Percentiles rank a stretch among this genome's conserved stretches.
phyloP scores from a whole-genome alignment of 352 stramenopile species.

The Thalassiosira livingstoniorum region DNA sequence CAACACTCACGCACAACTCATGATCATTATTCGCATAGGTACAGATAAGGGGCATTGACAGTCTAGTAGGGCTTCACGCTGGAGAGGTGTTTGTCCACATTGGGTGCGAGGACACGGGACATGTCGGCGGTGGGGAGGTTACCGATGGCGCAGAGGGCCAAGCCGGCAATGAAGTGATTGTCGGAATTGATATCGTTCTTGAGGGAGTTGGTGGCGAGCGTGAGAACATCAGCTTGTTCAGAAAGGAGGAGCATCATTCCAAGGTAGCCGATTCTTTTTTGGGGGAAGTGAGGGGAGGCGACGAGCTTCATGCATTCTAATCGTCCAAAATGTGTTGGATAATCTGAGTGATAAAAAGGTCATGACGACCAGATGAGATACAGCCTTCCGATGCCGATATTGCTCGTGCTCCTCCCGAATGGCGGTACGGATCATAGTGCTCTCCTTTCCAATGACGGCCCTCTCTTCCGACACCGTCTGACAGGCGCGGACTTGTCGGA shows the following conservation, averaged over 20 bases:
- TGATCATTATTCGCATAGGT: too few relatives aligned
- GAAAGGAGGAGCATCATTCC: conserved; percentile 97
- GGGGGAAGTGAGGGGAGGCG: conserved; percentile 96
- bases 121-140: conserved; percentile 99
- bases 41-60: too few relatives aligned
- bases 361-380: background rate
- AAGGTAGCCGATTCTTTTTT: conserved; percentile 99
- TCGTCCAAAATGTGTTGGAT: conserved; percentile 99
- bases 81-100: conserved; percentile 93
- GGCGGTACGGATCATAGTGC: conserved; percentile 97
- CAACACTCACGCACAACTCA: too few relatives aligned
- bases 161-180: conserved; percentile 94
- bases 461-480: conserved; percentile 99
- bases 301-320: conserved; percentile 99
- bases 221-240: conserved; percentile 98
- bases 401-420: conserved; percentile 95
- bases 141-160: conserved; percentile 96
- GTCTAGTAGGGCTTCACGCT: conserved; percentile 92
- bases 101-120: conserved; percentile 96
- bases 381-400: conserved; percentile 96
- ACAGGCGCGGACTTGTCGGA: conserved; percentile 96
- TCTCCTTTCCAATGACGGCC: conserved; percentile 99
- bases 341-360: conserved; percentile 78
- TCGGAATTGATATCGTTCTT: conserved; percentile 95
- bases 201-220: conserved; percentile 99